Evolutionary conservation across 805 yeast genomes (phyloP).

Genomic region (Kuraishia ogatae): DNA sequence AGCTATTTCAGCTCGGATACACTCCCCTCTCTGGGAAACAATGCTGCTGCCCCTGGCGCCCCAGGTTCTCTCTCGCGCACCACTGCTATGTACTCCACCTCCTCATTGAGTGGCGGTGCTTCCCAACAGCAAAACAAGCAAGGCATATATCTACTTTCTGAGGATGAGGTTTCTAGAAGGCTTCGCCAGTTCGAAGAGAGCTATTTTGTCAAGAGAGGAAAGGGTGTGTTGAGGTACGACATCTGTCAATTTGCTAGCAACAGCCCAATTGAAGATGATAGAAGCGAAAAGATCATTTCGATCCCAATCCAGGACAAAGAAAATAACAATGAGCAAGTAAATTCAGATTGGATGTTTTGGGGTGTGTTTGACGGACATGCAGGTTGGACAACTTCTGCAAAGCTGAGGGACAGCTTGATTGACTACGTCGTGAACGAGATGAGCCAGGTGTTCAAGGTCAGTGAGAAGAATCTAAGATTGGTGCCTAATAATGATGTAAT

Average conservation of each 20-base stretch:
- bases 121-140: slow-evolving; percentile 34
- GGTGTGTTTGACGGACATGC: slow-evolving; percentile 97
- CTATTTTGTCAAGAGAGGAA: slow-evolving; percentile 70
- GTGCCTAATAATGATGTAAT: slow-evolving; percentile 63
- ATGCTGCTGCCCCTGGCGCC: not conserved
- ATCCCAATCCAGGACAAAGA: slow-evolving; percentile 60
- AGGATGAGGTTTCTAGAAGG: slow-evolving; percentile 61
- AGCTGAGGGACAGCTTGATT: slow-evolving; percentile 71
- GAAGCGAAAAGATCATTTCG: slow-evolving; percentile 73
- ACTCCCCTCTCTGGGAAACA: slow-evolving; percentile 9
- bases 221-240: slow-evolving; percentile 85
- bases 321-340: slow-evolving; percentile 33
- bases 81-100: slow-evolving; percentile 26
- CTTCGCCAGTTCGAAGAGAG: slow-evolving; percentile 74
- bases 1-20: slow-evolving; percentile 21
- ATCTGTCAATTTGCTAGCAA: slow-evolving; percentile 85
- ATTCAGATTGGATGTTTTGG: slow-evolving; percentile 84
- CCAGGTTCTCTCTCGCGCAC: slow-evolving; percentile 5
- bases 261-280: slow-evolving; percentile 90
- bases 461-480: slow-evolving; percentile 40
- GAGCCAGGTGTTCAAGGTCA: slow-evolving; percentile 53
- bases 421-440: slow-evolving; percentile 71
- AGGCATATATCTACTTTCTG: slow-evolving; percentile 48
- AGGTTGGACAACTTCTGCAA: slow-evolving; percentile 90
- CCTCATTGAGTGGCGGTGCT: slow-evolving; percentile 31